Conservation (phyloP, 2,329 filamentous ascomycete genomes). For the Trichoderma pleuroti region DNA sequence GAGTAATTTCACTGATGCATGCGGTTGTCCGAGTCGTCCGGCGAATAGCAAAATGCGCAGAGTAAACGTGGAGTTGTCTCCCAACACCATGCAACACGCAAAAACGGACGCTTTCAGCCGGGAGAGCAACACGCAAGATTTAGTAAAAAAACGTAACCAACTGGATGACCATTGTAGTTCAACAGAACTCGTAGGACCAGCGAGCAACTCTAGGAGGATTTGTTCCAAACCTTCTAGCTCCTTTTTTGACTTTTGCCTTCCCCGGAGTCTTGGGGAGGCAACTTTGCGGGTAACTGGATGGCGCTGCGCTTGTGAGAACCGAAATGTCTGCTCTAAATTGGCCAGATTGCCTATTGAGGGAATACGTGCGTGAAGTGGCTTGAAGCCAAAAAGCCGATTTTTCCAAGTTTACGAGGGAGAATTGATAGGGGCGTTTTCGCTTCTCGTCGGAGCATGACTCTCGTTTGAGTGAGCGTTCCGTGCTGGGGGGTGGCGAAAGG, state of each 20-base stretch:
- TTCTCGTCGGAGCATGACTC: background rate
- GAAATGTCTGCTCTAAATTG: background rate
- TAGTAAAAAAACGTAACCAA: background rate
- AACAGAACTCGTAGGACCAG: background rate
- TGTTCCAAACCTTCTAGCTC: background rate
- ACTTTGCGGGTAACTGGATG: background rate
- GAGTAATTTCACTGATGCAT: background rate
- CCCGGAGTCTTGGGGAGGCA: background rate
- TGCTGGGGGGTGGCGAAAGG: background rate
- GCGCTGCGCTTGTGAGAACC: background rate
- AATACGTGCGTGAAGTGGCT: slow-evolving; percentile 1
- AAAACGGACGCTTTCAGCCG: background rate
- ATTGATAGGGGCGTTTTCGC: background rate
- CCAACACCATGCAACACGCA: background rate
- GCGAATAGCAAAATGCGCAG: background rate
- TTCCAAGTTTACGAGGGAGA: background rate
- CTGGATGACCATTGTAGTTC: background rate
- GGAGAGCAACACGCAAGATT: too few relatives aligned
- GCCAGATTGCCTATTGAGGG: background rate
- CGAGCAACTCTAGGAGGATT: background rate
- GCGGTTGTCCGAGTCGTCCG: background rate
- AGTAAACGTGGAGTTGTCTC: background rate
- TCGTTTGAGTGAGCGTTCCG: background rate
- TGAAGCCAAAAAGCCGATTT: background rate
- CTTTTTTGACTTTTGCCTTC: background rate